These are phyloP conservation scores for Castanospermum australe DNA, from an alignment of 306 rosid species.

Conservation along the genomic window DNA sequence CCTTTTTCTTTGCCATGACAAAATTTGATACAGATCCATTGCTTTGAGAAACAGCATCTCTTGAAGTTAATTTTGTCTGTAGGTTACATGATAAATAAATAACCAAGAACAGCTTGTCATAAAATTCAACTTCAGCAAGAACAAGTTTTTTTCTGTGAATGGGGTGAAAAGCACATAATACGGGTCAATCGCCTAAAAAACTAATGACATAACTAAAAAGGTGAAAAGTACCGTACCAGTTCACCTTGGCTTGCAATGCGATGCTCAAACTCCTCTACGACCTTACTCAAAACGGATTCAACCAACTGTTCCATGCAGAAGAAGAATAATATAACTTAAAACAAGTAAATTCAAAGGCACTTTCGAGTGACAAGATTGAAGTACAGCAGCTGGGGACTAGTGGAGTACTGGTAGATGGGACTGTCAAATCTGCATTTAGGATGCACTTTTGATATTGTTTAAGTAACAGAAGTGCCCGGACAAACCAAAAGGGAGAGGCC, in stretches of 20 bases:
- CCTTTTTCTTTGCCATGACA: constrained; percentile 54
- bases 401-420: constrained; percentile 12
- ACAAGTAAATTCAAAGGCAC: constrained; percentile 16
- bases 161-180: not conserved
- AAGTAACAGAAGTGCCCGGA: not conserved
- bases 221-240: constrained; percentile 46
- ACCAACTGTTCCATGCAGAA: constrained; percentile 66
- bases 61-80: constrained; percentile 53
- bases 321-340: constrained; percentile 21
- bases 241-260: constrained; percentile 65
- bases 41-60: constrained; percentile 43
- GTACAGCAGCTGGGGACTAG: constrained; percentile 9
- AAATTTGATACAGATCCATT: constrained; percentile 49
- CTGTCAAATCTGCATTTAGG: constrained; percentile 25
- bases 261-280: constrained; percentile 85
- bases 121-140: constrained; percentile 5
- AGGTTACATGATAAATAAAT: not conserved
- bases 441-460: not conserved
- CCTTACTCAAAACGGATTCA: constrained; percentile 83
- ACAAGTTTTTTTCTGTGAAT: not conserved
- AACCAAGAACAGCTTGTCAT: constrained; percentile 14
- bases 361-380: constrained; percentile 17
- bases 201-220: not conserved
- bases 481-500: not conserved
- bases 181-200: not conserved